Evolutionary conservation across 2,329 filamentous ascomycete genomes (phyloP), one percentile per base, ranked within the genome.

Genomic region (Bisporella sp.): DNA sequence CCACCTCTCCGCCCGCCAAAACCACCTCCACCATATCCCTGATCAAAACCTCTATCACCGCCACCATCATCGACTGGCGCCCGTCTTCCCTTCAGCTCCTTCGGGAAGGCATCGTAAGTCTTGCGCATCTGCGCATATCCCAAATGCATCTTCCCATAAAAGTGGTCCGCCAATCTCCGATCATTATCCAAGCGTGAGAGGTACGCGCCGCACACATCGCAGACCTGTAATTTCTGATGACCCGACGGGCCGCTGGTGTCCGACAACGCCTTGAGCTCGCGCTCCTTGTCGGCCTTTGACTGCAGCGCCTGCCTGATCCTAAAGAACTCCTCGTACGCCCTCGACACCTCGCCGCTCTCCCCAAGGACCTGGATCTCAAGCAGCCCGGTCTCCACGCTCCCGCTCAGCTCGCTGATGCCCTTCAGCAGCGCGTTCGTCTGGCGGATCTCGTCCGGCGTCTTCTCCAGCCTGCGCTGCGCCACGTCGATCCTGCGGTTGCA

Each of bases 71-170:
- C 66, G 21, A 73, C 71, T 13, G 80, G 82, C 40, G 81, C 79
- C 45, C 77, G 74, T 31, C 87, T 75, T 1, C 85, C 85, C 65
- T 89, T 87, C 69, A 96, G 76, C 66, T 96, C 90, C 69, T 90
- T 90, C 47, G 85, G 85, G 55, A 99, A 82, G n/a, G 79, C 74
- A 50, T 96, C 90, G 63, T 82, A 90, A 3, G 90, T 93, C 76
- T 93, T 95, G 61, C 93, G 82, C 93, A 99, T 99, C 71, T 96
- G 89, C 12, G 93, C 93, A 67, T 97, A 99, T 0, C 93, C 93
- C 51, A 99, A 73, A 66, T 99, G 93, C 93, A 99, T 99, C 76
- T 99, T 99, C 28, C 93, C 93, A 69, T 96, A 97, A 67, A 99
- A 99, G 68, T 99, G 93, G 66, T 99, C 93, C 21, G 93, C 93